Evolutionary conservation across 148 eudicot genomes (phyloP), one percentile per base, ranked within the genome.

Genomic region (Rhododendron griersonianum): DNA sequence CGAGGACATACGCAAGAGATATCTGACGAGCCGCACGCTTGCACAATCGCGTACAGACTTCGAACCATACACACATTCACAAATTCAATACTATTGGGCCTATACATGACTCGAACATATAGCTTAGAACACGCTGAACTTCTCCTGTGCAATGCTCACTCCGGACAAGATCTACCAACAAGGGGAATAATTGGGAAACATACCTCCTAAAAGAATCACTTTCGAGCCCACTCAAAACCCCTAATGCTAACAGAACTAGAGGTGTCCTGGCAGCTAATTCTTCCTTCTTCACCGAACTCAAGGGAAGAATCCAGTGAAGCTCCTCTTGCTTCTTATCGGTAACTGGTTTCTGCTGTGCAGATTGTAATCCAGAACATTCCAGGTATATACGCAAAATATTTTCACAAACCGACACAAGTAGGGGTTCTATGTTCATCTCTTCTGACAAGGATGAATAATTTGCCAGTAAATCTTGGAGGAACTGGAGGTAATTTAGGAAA

Each of bases 221-320:
- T 86, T 87, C 93, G 83, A 94, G 87, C 53, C 89, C 89, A 85
- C 89, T 87, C 88, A 98, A 89, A 71, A 93, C 89, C 78, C 90
- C 83, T 89, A 98, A 86, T 14, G 95, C 95, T 57, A 91, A 86
- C 59, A 95, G 79, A 85, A 94, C 91, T 87, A 95, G 85, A 81
- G 98, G 87, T 35, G 98, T 94, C 84, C 97, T 90, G 0, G 97
- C 98, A 28, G 94, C 94, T 87, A 98, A 86, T 84, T 95, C 98
- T 86, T 98, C 98, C 91, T 91, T 98, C 88, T 91, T 92, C 16
- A 92, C 93, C 1, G 98, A 86, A 69, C 94, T 93, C 84, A 98
- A 80, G 47, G 99, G 99, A 69, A 98, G 93, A 74, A 92, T 88
- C 96, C 98, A 95, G 83, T 89, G 93, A 75, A 88, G 79, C 85